Evolutionary conservation across 768 basidiomycete species (phyloP), one percentile per base, ranked within the genome.

Genomic region (Suillus cothurnatus): DNA sequence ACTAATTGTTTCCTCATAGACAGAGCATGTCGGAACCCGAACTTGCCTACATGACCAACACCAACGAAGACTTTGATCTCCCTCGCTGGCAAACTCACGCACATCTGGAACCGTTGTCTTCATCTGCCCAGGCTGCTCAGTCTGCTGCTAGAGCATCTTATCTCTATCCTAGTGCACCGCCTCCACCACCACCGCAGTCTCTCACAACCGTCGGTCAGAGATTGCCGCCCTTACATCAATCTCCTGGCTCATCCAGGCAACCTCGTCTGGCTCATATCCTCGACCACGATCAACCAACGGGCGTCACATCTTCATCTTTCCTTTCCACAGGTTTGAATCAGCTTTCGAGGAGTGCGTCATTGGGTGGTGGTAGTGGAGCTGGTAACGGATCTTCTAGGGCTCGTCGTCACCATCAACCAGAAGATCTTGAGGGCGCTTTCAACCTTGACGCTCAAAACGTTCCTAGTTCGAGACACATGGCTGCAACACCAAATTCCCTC

Each of bases 61-160:
- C 87, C 72, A 90, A 91, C 88, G 90, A 92, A 81, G 87, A 86
- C 80, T 93, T 91, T 80, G 91, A 92, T 76, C 84, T 85, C 64
- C 84, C 85, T 67, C 84, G 84, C 72, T 85, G 83, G 84, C 82
- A 81, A 68, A 81, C 83, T 17, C 82, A 81, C 73, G 72, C 78
- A 39, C 74, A 77, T 50, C 74, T 79, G 71, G 82, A 84, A 75
- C 71, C 80, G 61, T 77, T 83, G 66, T 81, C 82, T 7, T 90
- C 88, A 79, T 82, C 88, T 28, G 84, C 87, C 0, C 88, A 89
- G 78, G 80, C 87, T 14, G 86, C 88, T 43, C 81, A 84, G 64
- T 74, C 80, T 2, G 78, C 80, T 1, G 76, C 80, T 2, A 77
- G 79, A 55, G 77, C 86, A 74, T 80, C 85, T 77, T 90, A 87